Base-by-base conservation (phyloP, 257 asterid genomes). In the Gentiana dahurica region DNA sequence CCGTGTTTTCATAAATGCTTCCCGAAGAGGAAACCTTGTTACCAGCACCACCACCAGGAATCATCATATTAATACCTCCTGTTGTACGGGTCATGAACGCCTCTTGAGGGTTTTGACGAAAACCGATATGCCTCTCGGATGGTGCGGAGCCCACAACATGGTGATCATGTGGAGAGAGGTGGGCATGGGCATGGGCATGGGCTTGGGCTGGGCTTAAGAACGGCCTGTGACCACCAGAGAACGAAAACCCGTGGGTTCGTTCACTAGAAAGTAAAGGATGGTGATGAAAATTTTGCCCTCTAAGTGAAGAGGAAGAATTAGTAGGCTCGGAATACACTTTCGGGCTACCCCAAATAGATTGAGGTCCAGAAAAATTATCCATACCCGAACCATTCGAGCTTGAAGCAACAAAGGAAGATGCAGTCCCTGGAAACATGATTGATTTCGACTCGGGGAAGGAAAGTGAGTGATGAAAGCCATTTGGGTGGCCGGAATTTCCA, bases 121-220 rank as follows among this genome's bases (percentile, higher is more conserved):
- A 69, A 44, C 85, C 78, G 13, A 76, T 37, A 34, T 69, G 71
- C 51, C 65, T 71, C 61, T 81, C 68, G 63, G 94, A 68, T 48
- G 94, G 94, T 71, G 94, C 89, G 48, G 94, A 81, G 51, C 86
- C 94, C 53, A 63, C 70, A 51, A 66, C 80, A 71, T 65, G 63
- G 60, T 59, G 71, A 52, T 41, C 59, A 34, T 60, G 56, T 5
- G 46, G 8, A 24, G 24, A 24, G 6, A 36, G 65, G 2, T 58
- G 72, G 65, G 51, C 59, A n/a, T n/a, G n/a, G n/a, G n/a, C n/a
- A n/a, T n/a, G n/a, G n/a, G n/a, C n/a, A 45, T 46, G 66, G 54
- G 61, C 74, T 36, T 67, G 72, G 70, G 75, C 49, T 57, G 83
- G 68, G 66, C 55, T 50, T 43, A 65, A 55, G 59, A 71, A 54